A percentile compares a stretch with the other conserved stretches of the same genome.
phyloP scores from a whole-genome alignment of 1,139 yeast genomes.

The Meyerozyma carpophila region DNA sequence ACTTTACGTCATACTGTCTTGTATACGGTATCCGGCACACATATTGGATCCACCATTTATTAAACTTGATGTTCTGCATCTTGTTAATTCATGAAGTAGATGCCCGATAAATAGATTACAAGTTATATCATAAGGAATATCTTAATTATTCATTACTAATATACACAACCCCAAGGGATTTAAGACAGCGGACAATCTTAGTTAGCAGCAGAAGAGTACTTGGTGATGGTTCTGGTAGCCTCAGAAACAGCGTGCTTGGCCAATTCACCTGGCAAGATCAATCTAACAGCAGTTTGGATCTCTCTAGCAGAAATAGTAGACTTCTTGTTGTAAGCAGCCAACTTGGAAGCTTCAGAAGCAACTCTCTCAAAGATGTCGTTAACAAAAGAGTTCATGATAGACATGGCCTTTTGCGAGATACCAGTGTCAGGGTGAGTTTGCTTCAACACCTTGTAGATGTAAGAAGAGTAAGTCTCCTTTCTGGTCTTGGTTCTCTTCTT shows the following conservation, averaged over 20 bases:
- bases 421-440: conserved; percentile 99
- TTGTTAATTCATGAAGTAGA: conserved; percentile 13
- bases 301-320: conserved; percentile 99
- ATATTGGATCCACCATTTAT: conserved; percentile 64
- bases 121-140: background rate
- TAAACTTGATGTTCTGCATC: conserved; percentile 52
- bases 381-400: conserved; percentile 97
- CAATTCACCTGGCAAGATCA: conserved; percentile 98
- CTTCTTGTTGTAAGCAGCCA: conserved; percentile 99
- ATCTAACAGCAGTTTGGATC: conserved; percentile 98
- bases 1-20: conserved; percentile 49
- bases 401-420: conserved; percentile 99
- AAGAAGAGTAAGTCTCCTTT: conserved; percentile 98
- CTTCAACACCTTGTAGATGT: conserved; percentile 96
- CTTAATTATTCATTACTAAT: conserved; percentile 3
- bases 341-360: conserved; percentile 97
- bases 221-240: conserved; percentile 99
- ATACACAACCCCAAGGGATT: conserved; percentile 1
- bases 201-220: conserved; percentile 85
- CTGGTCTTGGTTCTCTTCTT: conserved; percentile 97
- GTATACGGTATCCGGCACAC: conserved; percentile 66
- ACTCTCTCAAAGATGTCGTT: conserved; percentile 94
- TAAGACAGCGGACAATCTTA: conserved; percentile 14
- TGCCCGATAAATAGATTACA: background rate
- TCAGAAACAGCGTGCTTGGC: conserved; percentile 99